Conservation (phyloP, 2,329 filamentous ascomycete genomes). For the Emericellopsis atlantica region DNA sequence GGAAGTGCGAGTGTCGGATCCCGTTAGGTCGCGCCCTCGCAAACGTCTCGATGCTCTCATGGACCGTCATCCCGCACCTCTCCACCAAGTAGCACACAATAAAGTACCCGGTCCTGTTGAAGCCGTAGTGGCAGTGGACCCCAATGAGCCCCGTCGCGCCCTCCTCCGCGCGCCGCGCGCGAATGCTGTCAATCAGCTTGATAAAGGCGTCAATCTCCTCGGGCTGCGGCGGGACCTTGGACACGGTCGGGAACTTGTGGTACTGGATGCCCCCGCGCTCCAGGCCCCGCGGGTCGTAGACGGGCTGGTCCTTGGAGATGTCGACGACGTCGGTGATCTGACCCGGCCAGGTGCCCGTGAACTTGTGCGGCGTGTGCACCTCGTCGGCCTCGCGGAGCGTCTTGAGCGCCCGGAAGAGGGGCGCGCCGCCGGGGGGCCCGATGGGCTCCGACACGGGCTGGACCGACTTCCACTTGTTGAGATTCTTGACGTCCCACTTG, state of each 20-base stretch:
- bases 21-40: slow-evolving; percentile 61
- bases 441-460: slow-evolving; percentile 68
- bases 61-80: slow-evolving; percentile 55
- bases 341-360: slow-evolving; percentile 54
- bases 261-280: slow-evolving; percentile 57
- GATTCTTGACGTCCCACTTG: slow-evolving; percentile 97
- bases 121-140: slow-evolving; percentile 92
- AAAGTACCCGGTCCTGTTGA: slow-evolving; percentile 88
- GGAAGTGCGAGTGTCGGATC: slow-evolving; percentile 81
- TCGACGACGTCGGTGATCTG: slow-evolving; percentile 71
- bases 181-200: slow-evolving; percentile 43
- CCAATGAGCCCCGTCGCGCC: slow-evolving; percentile 45
- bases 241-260: slow-evolving; percentile 84
- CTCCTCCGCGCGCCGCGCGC: slow-evolving; percentile 33
- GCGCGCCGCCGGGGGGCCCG: slow-evolving; percentile 30
- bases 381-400: slow-evolving; percentile 85
- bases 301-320: slow-evolving; percentile 80
- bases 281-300: slow-evolving; percentile 68
- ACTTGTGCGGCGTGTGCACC: slow-evolving; percentile 61
- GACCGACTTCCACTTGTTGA: slow-evolving; percentile 80
- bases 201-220: slow-evolving; percentile 42
- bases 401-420: slow-evolving; percentile 80
- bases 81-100: slow-evolving; percentile 87
- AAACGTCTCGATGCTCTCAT: slow-evolving; percentile 72
- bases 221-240: slow-evolving; percentile 67